A percentile compares a stretch with the other conserved stretches of the same genome.
Evolutionary conservation across 2,329 filamentous ascomycete species (phyloP).

Genomic region (Xylariales sp.): DNA sequence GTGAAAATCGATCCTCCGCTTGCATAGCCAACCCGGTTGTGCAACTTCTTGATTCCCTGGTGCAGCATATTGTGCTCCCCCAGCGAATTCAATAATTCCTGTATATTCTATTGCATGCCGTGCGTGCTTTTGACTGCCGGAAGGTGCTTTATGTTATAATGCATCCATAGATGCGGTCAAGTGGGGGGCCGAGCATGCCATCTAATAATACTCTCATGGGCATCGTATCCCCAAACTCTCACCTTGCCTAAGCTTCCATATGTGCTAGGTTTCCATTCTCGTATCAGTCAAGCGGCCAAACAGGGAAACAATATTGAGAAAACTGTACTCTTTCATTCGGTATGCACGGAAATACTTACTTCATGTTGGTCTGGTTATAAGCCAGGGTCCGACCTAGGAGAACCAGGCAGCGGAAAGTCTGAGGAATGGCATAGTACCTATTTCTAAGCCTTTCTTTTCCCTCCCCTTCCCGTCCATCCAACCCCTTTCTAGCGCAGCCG

Average conservation of each 20-base stretch:
- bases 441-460: not conserved
- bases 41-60: constrained; percentile 20
- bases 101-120: not conserved
- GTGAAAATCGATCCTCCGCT: not conserved
- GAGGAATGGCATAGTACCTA: not conserved
- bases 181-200: not conserved
- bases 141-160: too few species aligned
- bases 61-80: constrained; percentile 20
- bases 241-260: not conserved
- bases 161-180: too few species aligned
- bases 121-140: constrained; percentile 1
- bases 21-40: not conserved
- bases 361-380: not conserved
- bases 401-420: not conserved
- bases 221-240: not conserved
- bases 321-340: not conserved
- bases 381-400: not conserved
- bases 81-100: constrained; percentile 23
- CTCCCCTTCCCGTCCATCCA: too few species aligned
- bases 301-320: not conserved
- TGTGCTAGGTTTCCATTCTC: not conserved
- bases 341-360: not conserved
- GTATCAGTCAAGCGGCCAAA: not conserved
- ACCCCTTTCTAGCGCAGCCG: not conserved
- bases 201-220: not conserved